Conservation (phyloP, 2,329 filamentous ascomycete species). For the Fusarium albidum region DNA sequence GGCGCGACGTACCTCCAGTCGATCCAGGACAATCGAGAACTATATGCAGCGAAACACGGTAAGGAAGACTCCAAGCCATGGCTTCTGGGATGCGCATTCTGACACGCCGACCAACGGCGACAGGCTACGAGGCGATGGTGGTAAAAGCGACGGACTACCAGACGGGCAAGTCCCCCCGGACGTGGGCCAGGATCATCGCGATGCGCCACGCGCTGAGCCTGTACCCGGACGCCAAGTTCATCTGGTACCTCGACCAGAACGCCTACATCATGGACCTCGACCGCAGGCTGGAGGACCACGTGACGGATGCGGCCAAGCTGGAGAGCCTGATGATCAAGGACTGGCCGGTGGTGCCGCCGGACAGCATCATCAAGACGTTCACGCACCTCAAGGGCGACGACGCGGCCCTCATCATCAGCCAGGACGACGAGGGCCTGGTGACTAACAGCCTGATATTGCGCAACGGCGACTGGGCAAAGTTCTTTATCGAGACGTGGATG, state of each 20-base stretch:
- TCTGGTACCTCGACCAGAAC: conserved; percentile 89
- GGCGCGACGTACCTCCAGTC: conserved; percentile 73
- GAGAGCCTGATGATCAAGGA: conserved; percentile 86
- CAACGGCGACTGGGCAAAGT: conserved; percentile 90
- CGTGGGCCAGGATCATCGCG: conserved; percentile 84
- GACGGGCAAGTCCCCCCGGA: conserved; percentile 64
- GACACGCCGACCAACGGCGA: conserved; percentile 3
- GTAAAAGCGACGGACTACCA: conserved; percentile 80
- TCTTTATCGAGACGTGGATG: conserved; percentile 94
- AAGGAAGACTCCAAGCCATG: conserved; percentile 41
- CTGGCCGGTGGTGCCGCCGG: conserved; percentile 86
- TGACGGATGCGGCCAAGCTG: conserved; percentile 73
- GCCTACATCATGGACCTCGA: conserved; percentile 88
- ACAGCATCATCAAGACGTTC: conserved; percentile 97
- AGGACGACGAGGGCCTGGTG: conserved; percentile 82
- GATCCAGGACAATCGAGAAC: conserved; percentile 81
- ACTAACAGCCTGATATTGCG: conserved; percentile 81
- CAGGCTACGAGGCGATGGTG: conserved; percentile 89
- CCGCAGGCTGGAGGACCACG: conserved; percentile 72
- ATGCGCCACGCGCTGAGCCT: conserved; percentile 87
- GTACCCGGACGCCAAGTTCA: conserved; percentile 77
- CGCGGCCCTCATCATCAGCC: conserved; percentile 83
- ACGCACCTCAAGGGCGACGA: conserved; percentile 78
- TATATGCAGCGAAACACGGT: conserved; percentile 91
- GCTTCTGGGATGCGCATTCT: neutral